A percentile compares a stretch with the other conserved stretches of the same genome.
Conservation (phyloP, 1,284 basidiomycete genomes). For the Pseudozyma sp. region DNA sequence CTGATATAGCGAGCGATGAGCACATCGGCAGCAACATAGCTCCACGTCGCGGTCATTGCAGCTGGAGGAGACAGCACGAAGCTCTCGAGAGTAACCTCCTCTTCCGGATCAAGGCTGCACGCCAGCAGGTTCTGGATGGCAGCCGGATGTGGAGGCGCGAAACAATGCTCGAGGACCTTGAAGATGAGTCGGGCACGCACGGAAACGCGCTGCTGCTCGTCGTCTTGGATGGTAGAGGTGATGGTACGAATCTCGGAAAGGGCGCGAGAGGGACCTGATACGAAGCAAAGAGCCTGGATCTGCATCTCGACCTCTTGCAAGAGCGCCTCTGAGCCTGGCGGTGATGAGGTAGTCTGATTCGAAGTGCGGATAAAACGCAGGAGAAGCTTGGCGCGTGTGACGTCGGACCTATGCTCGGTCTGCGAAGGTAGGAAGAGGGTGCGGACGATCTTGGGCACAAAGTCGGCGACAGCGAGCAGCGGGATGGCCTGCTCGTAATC, state of each 20-base stretch:
- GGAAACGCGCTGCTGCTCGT: slow-evolving; percentile 32
- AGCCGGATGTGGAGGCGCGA: slow-evolving; percentile 48
- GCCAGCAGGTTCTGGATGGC: slow-evolving; percentile 53
- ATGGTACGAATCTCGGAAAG: slow-evolving; percentile 37
- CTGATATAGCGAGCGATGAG: slow-evolving; percentile 58
- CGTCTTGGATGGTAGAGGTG: slow-evolving; percentile 30
- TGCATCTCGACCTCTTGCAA: slow-evolving; percentile 46
- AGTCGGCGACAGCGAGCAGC: slow-evolving; percentile 40
- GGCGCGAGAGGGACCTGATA: slow-evolving; percentile 37
- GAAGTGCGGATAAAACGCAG: slow-evolving; percentile 49
- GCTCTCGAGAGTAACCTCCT: slow-evolving; percentile 44
- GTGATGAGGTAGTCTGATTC: slow-evolving; percentile 33
- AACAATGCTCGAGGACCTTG: slow-evolving; percentile 52
- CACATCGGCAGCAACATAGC: slow-evolving; percentile 54
- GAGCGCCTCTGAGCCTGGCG: slow-evolving; percentile 27
- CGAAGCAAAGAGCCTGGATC: slow-evolving; percentile 44
- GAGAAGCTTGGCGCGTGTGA: slow-evolving; percentile 39
- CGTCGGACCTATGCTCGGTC: slow-evolving; percentile 18
- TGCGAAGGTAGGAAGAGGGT: slow-evolving; percentile 31
- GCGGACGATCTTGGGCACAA: slow-evolving; percentile 49
- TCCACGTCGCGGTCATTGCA: slow-evolving; percentile 48
- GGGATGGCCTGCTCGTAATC: slow-evolving; percentile 45
- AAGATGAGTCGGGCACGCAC: slow-evolving; percentile 44
- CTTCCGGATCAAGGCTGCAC: slow-evolving; percentile 44
- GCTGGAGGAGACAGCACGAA: slow-evolving; percentile 46